Evolutionary conservation across 2,329 filamentous ascomycete species (phyloP).

Genomic region (Aplosporella prunicola): DNA sequence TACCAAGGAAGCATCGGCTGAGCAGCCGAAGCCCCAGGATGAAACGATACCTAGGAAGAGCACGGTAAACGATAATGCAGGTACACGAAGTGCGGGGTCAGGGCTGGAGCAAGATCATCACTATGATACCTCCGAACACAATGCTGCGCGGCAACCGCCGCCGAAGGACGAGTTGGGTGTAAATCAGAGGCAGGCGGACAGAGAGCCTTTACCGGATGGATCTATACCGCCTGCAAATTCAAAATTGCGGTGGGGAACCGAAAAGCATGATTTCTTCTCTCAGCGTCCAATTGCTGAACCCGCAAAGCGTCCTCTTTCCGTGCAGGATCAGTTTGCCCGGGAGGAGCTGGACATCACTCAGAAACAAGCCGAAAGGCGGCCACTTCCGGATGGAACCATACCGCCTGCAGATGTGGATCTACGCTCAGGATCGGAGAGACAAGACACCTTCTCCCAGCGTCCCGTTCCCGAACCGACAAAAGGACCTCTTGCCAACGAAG

Average conservation of each 20-base stretch:
- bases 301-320: constrained; percentile 26
- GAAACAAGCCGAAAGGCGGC: constrained; percentile 32
- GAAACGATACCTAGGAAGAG: constrained; percentile 22
- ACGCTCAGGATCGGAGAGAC: constrained; percentile 11
- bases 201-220: constrained; percentile 40
- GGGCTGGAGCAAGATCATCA: constrained; percentile 41
- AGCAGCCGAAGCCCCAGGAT: constrained; percentile 16
- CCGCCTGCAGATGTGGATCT: constrained; percentile 27
- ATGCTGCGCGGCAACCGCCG: constrained; percentile 28
- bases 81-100: constrained; percentile 11
- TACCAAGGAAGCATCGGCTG: constrained; percentile 18
- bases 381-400: constrained; percentile 45
- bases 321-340: constrained; percentile 22
- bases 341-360: constrained; percentile 37
- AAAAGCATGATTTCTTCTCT: constrained; percentile 27
- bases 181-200: constrained; percentile 37
- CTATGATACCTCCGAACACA: constrained; percentile 36
- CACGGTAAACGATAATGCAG: constrained; percentile 22
- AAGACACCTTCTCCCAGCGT: background rate
- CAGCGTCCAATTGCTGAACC: constrained; percentile 24
- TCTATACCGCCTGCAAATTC: constrained; percentile 36
- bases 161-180: constrained; percentile 34
- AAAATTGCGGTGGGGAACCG: constrained; percentile 17
- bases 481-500: constrained; percentile 23
- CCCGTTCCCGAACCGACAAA: background rate